These are phyloP conservation scores for Venturia effusa DNA, from an alignment of 2,329 filamentous ascomycete species.

Conservation along the genomic window DNA sequence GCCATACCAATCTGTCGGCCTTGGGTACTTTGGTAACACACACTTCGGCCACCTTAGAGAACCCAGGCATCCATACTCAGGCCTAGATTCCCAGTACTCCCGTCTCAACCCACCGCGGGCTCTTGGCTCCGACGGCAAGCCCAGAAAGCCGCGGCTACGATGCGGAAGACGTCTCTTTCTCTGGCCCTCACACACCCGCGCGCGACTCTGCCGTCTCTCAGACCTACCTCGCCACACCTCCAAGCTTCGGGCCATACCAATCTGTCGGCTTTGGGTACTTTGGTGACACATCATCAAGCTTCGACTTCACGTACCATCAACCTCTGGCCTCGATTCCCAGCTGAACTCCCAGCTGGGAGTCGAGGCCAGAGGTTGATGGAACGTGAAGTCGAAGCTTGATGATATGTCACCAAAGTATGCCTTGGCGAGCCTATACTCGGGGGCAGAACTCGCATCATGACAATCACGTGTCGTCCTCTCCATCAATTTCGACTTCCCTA, in stretches of 20 bases:
- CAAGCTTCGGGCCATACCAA: too few relatives aligned
- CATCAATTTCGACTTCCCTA: too few relatives aligned
- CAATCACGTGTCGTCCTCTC: too few relatives aligned
- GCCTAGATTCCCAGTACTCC: not conserved
- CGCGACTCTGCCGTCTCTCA: not conserved
- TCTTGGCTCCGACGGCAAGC: not conserved
- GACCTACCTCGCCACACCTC: not conserved
- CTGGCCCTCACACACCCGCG: not conserved
- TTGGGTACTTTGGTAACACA: not conserved
- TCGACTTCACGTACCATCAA: not conserved
- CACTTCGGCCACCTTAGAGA: not conserved
- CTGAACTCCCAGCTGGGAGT: too few relatives aligned
- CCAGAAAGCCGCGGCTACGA: not conserved
- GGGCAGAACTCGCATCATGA: too few relatives aligned
- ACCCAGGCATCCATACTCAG: not conserved
- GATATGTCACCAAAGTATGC: too few relatives aligned
- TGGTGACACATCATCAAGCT: not conserved
- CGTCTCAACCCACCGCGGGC: too few relatives aligned
- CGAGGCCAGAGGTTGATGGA: too few relatives aligned
- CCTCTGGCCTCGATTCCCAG: not conserved
- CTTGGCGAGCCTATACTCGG: too few relatives aligned
- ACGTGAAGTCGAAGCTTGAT: too few relatives aligned
- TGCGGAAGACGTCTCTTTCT: not conserved
- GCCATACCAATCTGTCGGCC: not conserved
- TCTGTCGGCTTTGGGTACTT: not conserved